These are phyloP conservation scores for Pythium vanterpoolii DNA, from an alignment of 352 stramenopile genomes.

Conservation along the genomic window DNA sequence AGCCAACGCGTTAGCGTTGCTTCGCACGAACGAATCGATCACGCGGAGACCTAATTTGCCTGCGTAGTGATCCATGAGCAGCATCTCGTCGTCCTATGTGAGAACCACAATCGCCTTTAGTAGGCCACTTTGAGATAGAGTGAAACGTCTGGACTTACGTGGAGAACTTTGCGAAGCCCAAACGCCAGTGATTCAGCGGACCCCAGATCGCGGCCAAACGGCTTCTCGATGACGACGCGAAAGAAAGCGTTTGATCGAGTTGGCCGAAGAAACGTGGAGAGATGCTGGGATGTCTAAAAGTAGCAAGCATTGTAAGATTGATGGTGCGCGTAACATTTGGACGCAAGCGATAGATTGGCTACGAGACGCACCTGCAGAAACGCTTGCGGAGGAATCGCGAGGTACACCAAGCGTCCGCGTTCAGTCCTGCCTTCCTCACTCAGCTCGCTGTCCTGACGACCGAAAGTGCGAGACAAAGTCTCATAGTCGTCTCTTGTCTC, in stretches of 20 bases:
- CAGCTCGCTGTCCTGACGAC: conserved; percentile 3
- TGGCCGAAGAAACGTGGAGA: conserved; percentile 11
- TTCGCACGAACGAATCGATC: conserved; percentile 45
- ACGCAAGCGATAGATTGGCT: too few relatives aligned
- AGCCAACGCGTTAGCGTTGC: conserved; percentile 36
- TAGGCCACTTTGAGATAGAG: neutral
- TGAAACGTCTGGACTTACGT: conserved; percentile 14
- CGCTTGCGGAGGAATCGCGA: conserved; percentile 70
- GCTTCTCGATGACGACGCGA: conserved; percentile 78
- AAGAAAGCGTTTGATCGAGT: conserved; percentile 32
- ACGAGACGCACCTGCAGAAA: conserved; percentile 47
- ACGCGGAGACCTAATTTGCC: conserved; percentile 67
- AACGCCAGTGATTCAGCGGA: conserved; percentile 45
- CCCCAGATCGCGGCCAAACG: conserved; percentile 58
- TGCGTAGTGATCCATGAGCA: conserved; percentile 88
- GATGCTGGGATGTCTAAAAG: neutral
- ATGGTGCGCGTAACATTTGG: too few relatives aligned
- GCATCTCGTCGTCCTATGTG: conserved; percentile 58
- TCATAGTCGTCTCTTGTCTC: conserved; percentile 31
- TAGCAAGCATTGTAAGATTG: too few relatives aligned
- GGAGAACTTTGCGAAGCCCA: conserved; percentile 35
- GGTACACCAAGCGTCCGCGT: conserved; percentile 59
- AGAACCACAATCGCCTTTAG: neutral
- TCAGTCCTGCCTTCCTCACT: conserved; percentile 13
- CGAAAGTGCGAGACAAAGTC: conserved; percentile 9